phyloP scores from a whole-genome alignment of 1,284 basidiomycete species.

The Omphalotus olearius region DNA sequence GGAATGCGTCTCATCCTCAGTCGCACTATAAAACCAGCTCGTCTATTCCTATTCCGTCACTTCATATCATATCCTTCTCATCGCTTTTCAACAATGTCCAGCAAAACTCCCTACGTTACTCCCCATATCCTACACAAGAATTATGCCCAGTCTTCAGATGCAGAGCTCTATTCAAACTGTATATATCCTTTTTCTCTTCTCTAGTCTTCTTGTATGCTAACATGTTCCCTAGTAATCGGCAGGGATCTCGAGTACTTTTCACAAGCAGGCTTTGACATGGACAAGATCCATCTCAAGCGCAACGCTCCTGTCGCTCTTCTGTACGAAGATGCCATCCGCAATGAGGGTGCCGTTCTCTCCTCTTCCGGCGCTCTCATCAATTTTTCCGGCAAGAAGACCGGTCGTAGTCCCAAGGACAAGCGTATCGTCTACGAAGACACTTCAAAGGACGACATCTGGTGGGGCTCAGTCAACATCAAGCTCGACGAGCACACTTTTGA shows the following conservation, averaged over 20 bases:
- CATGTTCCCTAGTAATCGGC: slow-evolving; percentile 63
- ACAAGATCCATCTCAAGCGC: slow-evolving; percentile 83
- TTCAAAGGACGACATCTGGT: slow-evolving; percentile 98
- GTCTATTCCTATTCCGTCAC: slow-evolving; percentile 12
- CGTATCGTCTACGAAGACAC: slow-evolving; percentile 99
- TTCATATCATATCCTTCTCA: slow-evolving; percentile 18
- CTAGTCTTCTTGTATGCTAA: background rate
- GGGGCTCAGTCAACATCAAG: slow-evolving; percentile 99
- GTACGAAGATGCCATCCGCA: slow-evolving; percentile 97
- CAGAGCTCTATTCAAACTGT: slow-evolving; percentile 59
- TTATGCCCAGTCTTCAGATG: slow-evolving; percentile 70
- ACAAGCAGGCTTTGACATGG: slow-evolving; percentile 99
- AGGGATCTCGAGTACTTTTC: slow-evolving; percentile 97
- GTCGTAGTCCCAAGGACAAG: slow-evolving; percentile 98
- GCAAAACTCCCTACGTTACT: slow-evolving; percentile 69
- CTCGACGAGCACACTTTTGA: slow-evolving; percentile 99
- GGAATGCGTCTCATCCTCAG: slow-evolving; percentile 30
- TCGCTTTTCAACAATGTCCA: slow-evolving; percentile 57
- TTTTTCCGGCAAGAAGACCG: slow-evolving; percentile 99
- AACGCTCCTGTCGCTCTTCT: slow-evolving; percentile 94
- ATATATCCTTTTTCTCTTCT: slow-evolving; percentile 24
- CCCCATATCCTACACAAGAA: slow-evolving; percentile 81
- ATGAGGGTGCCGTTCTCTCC: slow-evolving; percentile 98
- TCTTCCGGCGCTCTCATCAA: slow-evolving; percentile 97
- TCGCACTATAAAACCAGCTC: slow-evolving; percentile 28